Evolutionary conservation across 2,329 filamentous ascomycete species (phyloP).

Genomic region (Cladosporium sp.): DNA sequence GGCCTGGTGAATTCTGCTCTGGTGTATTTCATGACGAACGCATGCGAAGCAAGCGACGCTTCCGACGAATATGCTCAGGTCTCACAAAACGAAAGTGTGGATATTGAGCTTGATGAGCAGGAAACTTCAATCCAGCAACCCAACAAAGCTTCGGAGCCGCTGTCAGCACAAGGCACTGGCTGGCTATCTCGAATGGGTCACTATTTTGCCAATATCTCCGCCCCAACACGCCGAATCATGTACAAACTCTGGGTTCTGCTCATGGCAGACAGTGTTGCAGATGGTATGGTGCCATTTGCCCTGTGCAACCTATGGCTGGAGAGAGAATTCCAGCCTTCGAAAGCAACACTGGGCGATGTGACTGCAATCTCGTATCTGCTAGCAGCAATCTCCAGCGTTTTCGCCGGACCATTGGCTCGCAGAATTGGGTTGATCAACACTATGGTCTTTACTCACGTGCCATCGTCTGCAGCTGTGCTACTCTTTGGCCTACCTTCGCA

Average conservation of each 20-base stretch:
- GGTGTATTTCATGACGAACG: slow-evolving; percentile 45
- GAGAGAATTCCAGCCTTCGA: slow-evolving; percentile 50
- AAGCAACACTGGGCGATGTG: slow-evolving; percentile 51
- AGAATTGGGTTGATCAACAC: slow-evolving; percentile 59
- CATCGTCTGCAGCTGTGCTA: slow-evolving; percentile 58
- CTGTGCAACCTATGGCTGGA: slow-evolving; percentile 55
- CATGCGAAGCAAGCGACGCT: slow-evolving; percentile 44
- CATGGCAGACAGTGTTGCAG: slow-evolving; percentile 62
- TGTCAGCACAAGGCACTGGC: neutral
- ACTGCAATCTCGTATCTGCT: slow-evolving; percentile 48
- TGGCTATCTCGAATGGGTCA: slow-evolving; percentile 19
- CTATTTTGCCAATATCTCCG: slow-evolving; percentile 53
- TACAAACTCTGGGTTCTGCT: slow-evolving; percentile 64
- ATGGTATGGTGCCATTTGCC: slow-evolving; percentile 56
- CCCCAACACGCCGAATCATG: slow-evolving; percentile 51
- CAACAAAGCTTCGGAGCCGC: neutral
- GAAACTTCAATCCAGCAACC: neutral
- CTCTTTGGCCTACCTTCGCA: slow-evolving; percentile 54
- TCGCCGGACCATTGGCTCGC: slow-evolving; percentile 61
- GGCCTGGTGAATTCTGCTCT: slow-evolving; percentile 49
- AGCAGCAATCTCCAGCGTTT: slow-evolving; percentile 40
- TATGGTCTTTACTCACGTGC: slow-evolving; percentile 57
- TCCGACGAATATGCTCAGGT: slow-evolving; percentile 31
- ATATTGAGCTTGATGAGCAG: slow-evolving; percentile 19
- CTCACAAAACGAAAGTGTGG: slow-evolving; percentile 24